A percentile compares a stretch with the other conserved stretches of the same genome.
Conservation (phyloP, 805 yeast species). For the Geotrichum ghanense region DNA sequence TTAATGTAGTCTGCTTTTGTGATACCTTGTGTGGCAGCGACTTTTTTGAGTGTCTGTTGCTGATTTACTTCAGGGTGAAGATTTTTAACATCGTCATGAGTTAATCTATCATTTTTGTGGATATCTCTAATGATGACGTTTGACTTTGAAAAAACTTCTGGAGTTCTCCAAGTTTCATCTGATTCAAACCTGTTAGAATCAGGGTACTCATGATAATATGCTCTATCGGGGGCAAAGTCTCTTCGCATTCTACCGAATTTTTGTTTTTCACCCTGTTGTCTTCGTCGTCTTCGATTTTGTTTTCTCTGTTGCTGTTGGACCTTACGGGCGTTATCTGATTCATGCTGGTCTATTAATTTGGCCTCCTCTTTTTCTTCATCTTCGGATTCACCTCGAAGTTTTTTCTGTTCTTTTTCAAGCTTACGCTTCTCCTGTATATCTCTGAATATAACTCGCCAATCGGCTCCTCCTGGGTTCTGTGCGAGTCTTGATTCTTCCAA, state of each 20-base stretch:
- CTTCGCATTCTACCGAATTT: background rate
- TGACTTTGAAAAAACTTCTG: constrained; percentile 3
- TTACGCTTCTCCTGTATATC: background rate
- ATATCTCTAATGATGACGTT: background rate
- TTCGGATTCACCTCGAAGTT: background rate
- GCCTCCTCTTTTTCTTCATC: background rate
- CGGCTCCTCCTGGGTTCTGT: background rate
- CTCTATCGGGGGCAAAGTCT: constrained; percentile 1
- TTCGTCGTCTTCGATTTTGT: background rate
- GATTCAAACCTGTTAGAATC: constrained; percentile 19
- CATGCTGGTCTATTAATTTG: background rate
- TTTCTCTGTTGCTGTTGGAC: background rate
- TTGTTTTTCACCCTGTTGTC: background rate
- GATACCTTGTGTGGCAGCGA: background rate
- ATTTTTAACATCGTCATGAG: background rate
- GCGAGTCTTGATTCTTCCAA: background rate
- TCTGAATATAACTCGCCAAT: background rate
- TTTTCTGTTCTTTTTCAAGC: background rate
- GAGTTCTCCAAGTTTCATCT: constrained; percentile 23
- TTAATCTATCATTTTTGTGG: background rate
- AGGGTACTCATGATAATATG: constrained; percentile 19
- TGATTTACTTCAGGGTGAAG: background rate
- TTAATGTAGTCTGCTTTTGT: background rate
- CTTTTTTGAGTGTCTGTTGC: background rate
- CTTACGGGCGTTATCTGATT: background rate